Base-by-base conservation (phyloP, 768 basidiomycete species). In the Rhizopogon sp. region DNA sequence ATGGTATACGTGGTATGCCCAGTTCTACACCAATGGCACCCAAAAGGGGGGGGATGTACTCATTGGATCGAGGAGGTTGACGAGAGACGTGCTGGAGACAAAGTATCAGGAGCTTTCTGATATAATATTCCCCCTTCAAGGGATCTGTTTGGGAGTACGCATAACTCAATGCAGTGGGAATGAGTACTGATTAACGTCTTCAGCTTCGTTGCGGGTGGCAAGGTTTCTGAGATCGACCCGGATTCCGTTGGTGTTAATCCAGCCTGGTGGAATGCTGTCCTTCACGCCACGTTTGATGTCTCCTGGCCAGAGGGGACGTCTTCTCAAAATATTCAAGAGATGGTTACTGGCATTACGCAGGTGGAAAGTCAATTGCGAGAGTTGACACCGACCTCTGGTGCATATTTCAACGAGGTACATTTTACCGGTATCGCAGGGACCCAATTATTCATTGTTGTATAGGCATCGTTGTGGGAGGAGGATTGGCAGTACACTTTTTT, bases 401-500 rank as follows among this genome's bases (percentile, higher is more conserved):
- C 79, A 2, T 79, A 81, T 61, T 69, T 78, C 43, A 79, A 80
- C 58, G 79, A 82, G 72, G 79, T 75, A 22, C 20, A 69, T 58
- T 16, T 16, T 41, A 3, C 8, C 8, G 10, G 8, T 33, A n/a
- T 40, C 6, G 29, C n/a, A 2, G 35, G 8, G 31, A 17, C 22
- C 35, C 50, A 37, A 5, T 37, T 37, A 37, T 11, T 37, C 11
- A 37, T 13, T 37, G 11, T 11, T 5, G 35, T 37, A 2, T 44
- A 80, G 79, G 80, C 74, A 2, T 76, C 74, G 1, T 56, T 72
- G 37, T 74, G 75, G 44, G 76, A 79, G 57, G 51, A 61, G 6
- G 63, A 80, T 42, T 74, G 72, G 51, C 64, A 73, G 59, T 58
- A 69, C n/a, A 67, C 74, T 81, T 79, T 64, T 82, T 78, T 57